phyloP scores from a whole-genome alignment of 164 flowering plant genomes.

The Malania oleifera region DNA sequence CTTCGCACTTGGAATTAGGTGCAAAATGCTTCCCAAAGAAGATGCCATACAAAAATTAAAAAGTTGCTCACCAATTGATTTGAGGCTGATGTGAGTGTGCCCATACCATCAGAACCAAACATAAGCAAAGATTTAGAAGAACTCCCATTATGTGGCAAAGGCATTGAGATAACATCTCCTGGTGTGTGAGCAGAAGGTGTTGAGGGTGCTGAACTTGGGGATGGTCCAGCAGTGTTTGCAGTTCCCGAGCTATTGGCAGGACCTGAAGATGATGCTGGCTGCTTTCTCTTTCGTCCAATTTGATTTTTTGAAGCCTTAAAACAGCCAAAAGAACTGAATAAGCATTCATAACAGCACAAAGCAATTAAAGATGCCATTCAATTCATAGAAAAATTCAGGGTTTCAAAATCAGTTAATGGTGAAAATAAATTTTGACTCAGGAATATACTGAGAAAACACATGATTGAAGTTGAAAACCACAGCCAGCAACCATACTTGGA shows the following conservation, averaged over 20 bases:
- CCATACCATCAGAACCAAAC: constrained; percentile 36
- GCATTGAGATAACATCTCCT: constrained; percentile 30
- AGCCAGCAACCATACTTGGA: too few relatives aligned
- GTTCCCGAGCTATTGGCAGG: constrained; percentile 41
- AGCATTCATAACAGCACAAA: background rate
- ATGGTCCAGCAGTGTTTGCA: constrained; percentile 36
- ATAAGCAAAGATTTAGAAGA: constrained; percentile 32
- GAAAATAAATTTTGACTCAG: too few relatives aligned
- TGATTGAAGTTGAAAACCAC: background rate
- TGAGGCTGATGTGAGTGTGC: constrained; percentile 26
- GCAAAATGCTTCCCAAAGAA: too few relatives aligned
- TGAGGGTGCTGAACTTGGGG: constrained; percentile 35
- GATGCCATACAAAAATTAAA: too few relatives aligned
- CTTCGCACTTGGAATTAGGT: too few relatives aligned
- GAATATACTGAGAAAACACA: background rate
- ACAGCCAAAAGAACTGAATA: background rate
- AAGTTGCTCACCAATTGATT: constrained; percentile 27
- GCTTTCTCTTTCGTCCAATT: constrained; percentile 38
- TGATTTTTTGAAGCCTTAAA: constrained; percentile 37
- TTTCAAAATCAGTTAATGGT: too few relatives aligned
- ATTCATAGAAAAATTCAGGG: background rate
- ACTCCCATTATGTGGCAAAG: constrained; percentile 23
- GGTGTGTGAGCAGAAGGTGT: constrained; percentile 38
- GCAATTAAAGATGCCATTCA: background rate
- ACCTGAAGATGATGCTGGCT: constrained; percentile 37